Evolutionary conservation across 2,329 filamentous ascomycete genomes (phyloP).

Genomic region (Trichoderma hamatum): DNA sequence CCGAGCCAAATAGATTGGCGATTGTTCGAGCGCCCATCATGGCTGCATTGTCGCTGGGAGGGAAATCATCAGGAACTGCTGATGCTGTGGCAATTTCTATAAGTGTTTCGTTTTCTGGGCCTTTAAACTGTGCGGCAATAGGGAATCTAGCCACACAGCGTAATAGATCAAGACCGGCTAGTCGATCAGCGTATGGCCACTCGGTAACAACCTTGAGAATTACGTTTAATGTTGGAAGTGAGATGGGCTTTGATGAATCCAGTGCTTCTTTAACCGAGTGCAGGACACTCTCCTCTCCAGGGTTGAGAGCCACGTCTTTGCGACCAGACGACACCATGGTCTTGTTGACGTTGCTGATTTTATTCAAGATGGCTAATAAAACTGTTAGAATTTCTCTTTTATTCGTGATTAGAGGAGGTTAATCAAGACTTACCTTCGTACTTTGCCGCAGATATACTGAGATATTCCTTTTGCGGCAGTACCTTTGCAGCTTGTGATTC

Average conservation of each 20-base stretch:
- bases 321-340: constrained; percentile 70
- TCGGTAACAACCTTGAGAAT: constrained; percentile 71
- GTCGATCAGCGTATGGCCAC: constrained; percentile 80
- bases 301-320: constrained; percentile 74
- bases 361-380: constrained; percentile 69
- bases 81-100: constrained; percentile 56
- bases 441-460: constrained; percentile 76
- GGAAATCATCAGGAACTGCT: constrained; percentile 52
- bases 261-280: constrained; percentile 64
- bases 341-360: constrained; percentile 74
- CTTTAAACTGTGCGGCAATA: constrained; percentile 62
- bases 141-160: constrained; percentile 77
- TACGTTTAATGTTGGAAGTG: constrained; percentile 59
- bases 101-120: constrained; percentile 58
- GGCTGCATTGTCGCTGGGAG: constrained; percentile 73
- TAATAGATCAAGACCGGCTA: constrained; percentile 84
- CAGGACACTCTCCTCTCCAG: constrained; percentile 68
- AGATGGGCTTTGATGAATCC: constrained; percentile 57
- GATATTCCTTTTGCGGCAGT: constrained; percentile 77
- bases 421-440: constrained; percentile 51
- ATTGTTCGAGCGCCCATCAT: constrained; percentile 86
- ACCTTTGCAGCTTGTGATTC: constrained; percentile 56
- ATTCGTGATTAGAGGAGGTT: background rate
- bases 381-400: constrained; percentile 30
- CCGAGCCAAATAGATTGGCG: constrained; percentile 79